These are phyloP conservation scores for Vaccinium darrowii DNA, from an alignment of 148 eudicot species.

Conservation along the genomic window DNA sequence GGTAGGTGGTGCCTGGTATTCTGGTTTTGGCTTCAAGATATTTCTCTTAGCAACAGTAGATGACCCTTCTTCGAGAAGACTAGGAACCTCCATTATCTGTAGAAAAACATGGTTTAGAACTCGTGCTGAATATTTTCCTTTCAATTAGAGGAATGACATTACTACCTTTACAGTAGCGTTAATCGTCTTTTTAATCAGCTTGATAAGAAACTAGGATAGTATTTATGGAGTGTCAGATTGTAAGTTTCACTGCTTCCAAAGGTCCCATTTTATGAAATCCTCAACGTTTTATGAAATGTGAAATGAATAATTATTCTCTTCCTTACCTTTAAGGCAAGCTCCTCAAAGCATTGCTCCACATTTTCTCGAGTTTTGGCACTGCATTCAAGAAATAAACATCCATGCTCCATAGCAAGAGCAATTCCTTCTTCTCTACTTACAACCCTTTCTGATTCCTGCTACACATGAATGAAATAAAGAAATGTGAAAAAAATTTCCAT, in stretches of 20 bases:
- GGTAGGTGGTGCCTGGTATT: conserved; percentile 34
- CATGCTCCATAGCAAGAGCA: conserved; percentile 81
- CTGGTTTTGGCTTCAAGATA: conserved; percentile 74
- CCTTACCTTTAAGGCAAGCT: conserved; percentile 84
- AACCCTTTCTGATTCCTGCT: conserved; percentile 82
- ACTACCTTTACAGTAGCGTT: background rate
- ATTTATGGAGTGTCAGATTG: background rate
- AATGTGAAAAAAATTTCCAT: background rate
- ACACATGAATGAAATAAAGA: background rate
- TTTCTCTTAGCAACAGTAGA: conserved; percentile 69
- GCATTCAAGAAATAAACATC: conserved; percentile 79
- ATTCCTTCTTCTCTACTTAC: conserved; percentile 91
- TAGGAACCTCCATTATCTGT: conserved; percentile 95
- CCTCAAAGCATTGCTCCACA: conserved; percentile 84
- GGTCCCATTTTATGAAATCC: background rate
- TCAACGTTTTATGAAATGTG: background rate
- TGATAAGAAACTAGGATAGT: background rate
- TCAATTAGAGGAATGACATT: background rate
- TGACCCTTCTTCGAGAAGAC: conserved; percentile 89
- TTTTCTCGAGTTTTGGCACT: conserved; percentile 93
- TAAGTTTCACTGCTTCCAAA: background rate
- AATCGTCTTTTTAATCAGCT: background rate
- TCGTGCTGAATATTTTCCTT: background rate
- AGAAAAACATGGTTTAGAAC: background rate
- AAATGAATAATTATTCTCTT: background rate